Percentiles rank a stretch among this genome's conserved stretches.
Conservation (phyloP, 2,329 filamentous ascomycete species). For the Penicillium italicum region DNA sequence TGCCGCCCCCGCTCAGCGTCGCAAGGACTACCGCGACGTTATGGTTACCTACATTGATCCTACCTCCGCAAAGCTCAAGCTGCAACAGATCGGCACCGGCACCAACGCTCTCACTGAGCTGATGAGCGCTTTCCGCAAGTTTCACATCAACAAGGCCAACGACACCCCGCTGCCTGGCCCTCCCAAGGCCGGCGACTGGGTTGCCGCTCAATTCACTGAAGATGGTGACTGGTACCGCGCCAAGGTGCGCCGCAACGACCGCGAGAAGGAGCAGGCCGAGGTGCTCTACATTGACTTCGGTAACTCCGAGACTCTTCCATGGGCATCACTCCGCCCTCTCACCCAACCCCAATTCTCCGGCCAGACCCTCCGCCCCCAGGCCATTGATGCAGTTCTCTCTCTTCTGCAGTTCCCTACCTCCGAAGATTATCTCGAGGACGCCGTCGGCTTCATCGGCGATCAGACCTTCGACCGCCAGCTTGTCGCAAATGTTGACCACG, state of each 20-base stretch:
- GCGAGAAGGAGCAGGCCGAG: conserved; percentile 81
- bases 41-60: conserved; percentile 84
- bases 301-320: conserved; percentile 84
- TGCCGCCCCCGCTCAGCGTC: conserved; percentile 51
- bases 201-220: conserved; percentile 83
- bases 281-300: conserved; percentile 95
- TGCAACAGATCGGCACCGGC: conserved; percentile 84
- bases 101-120: conserved; percentile 80
- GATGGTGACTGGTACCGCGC: conserved; percentile 95
- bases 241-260: conserved; percentile 86
- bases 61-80: conserved; percentile 73
- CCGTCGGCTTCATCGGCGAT: conserved; percentile 70
- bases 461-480: conserved; percentile 71
- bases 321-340: conserved; percentile 78
- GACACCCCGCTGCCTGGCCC: conserved; percentile 66
- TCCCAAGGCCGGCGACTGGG: conserved; percentile 86
- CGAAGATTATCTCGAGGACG: conserved; percentile 77
- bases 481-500: conserved; percentile 86
- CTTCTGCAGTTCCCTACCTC: conserved; percentile 84
- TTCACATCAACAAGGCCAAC: conserved; percentile 83
- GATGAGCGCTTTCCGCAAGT: conserved; percentile 86
- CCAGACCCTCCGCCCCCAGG: conserved; percentile 81
- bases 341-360: conserved; percentile 72
- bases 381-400: conserved; percentile 78
- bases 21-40: conserved; percentile 92